phyloP scores from a whole-genome alignment of 2,329 filamentous ascomycete genomes.

The Alternaria atra region DNA sequence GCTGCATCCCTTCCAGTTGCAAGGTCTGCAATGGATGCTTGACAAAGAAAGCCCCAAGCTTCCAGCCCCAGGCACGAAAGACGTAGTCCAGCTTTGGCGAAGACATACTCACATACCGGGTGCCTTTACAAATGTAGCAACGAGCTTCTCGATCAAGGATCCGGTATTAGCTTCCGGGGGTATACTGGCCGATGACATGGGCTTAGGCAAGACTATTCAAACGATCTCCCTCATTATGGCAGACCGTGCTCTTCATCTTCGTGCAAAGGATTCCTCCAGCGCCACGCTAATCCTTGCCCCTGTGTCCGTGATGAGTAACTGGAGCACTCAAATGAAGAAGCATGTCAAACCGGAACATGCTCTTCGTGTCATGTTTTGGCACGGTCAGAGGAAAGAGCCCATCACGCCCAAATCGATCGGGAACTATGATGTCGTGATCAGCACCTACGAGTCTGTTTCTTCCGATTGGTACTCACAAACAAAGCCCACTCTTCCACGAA shows the following conservation, averaged over 20 bases:
- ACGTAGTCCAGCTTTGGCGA: constrained; percentile 82
- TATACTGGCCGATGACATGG: constrained; percentile 93
- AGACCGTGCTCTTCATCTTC: constrained; percentile 51
- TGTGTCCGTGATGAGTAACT: constrained; percentile 89
- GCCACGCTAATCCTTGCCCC: constrained; percentile 85
- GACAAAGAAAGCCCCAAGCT: constrained; percentile 76
- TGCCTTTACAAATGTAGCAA: constrained; percentile 73
- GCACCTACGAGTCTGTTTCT: constrained; percentile 81
- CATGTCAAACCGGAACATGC: constrained; percentile 72
- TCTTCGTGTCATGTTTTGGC: constrained; percentile 76
- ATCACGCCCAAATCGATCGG: constrained; percentile 65
- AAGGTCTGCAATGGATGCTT: constrained; percentile 84
- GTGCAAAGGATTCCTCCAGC: constrained; percentile 26
- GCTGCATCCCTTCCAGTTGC: constrained; percentile 78
- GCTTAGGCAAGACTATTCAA: constrained; percentile 87
- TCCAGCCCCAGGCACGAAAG: constrained; percentile 66
- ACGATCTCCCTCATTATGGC: constrained; percentile 80
- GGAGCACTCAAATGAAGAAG: constrained; percentile 78
- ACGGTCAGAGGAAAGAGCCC: constrained; percentile 66
- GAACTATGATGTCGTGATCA: constrained; percentile 79
- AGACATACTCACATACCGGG: constrained; percentile 52
- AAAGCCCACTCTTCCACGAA: constrained; percentile 42
- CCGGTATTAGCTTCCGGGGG: constrained; percentile 79
- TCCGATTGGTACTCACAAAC: constrained; percentile 67
- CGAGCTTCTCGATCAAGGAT: constrained; percentile 68